Evolutionary conservation across 345 rosid genomes (phyloP), one percentile per base, ranked within the genome.

Genomic region (Populus pruinosa): DNA sequence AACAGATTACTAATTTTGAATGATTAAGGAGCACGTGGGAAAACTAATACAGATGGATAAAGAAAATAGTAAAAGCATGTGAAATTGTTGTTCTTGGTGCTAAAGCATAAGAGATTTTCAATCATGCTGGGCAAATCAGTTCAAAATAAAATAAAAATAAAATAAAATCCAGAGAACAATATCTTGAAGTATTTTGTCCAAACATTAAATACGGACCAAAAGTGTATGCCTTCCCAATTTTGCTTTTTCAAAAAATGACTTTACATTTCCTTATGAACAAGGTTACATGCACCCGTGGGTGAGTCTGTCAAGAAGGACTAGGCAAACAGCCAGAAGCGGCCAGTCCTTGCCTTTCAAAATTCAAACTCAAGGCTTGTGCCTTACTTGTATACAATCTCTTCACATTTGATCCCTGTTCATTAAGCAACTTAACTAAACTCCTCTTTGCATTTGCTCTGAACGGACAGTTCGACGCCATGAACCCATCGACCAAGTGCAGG

Each of bases 371-470:
- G 77, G 87, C 80, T 25, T 83, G 79, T 23, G 93, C 92, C 77
- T 91, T 93, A 49, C 88, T 89, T 0, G 89, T 93, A 38, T 95
- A 95, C 87, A 95, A 80, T 75, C 87, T 87, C 79, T 96, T 96
- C 17, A 96, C 89, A 75, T 96, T 96, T 2, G 96, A 86, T 14
- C 87, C 81, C 47, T 96, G 98, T 43, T 96, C 97, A 33, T 87
- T 87, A 25, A 96, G 63, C 81, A 96, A 77, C 82, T 85, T 93
- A 65, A 82, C 87, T 17, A 96, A 78, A 82, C 99, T 96, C 66
- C 99, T 85, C 90, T 96, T 96, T 4, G 99, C 99, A 33, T 93
- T 93, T 43, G 92, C 76, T 67, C 98, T 87, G 68, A 96, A 96
- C 7, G 99, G 99, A 77, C 97, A 89, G 70, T 92, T 82, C 0